Conservation (phyloP, 2,329 filamentous ascomycete species). For the Penicillium concentricum region DNA sequence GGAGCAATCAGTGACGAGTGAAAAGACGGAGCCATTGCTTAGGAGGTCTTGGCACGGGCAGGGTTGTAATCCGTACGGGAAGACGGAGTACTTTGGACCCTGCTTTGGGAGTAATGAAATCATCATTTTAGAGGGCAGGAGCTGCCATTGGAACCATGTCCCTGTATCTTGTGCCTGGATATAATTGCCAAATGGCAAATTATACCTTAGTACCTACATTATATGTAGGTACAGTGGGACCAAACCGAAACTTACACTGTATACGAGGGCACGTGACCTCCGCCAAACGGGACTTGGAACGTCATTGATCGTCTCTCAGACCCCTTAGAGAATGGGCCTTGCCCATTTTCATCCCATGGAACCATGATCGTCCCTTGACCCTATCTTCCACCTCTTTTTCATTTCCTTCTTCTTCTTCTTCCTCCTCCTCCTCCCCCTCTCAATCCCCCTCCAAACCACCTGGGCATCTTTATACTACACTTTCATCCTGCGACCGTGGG, state of each 20-base stretch:
- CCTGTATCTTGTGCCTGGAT: neutral
- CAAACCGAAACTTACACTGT: neutral
- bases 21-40: neutral
- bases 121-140: neutral
- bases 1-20: constrained; percentile 11
- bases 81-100: neutral
- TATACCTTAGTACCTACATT: no score
- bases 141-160: neutral
- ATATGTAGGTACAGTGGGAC: neutral
- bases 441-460: neutral
- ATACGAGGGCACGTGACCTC: neutral
- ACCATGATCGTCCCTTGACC: constrained; percentile 19
- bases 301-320: constrained; percentile 11
- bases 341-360: constrained; percentile 19
- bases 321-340: constrained; percentile 13
- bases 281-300: constrained; percentile 2
- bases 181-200: neutral
- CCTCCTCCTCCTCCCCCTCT: constrained; percentile 1
- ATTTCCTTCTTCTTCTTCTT: constrained; percentile 5
- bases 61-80: neutral
- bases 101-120: neutral
- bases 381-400: constrained; percentile 12
- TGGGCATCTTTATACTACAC: neutral
- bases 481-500: constrained; percentile 4
- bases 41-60: constrained; percentile 16